Percentiles rank a stretch among this genome's conserved stretches.
phyloP scores from a whole-genome alignment of 495 filamentous ascomycete species.

The Halenospora varia region DNA sequence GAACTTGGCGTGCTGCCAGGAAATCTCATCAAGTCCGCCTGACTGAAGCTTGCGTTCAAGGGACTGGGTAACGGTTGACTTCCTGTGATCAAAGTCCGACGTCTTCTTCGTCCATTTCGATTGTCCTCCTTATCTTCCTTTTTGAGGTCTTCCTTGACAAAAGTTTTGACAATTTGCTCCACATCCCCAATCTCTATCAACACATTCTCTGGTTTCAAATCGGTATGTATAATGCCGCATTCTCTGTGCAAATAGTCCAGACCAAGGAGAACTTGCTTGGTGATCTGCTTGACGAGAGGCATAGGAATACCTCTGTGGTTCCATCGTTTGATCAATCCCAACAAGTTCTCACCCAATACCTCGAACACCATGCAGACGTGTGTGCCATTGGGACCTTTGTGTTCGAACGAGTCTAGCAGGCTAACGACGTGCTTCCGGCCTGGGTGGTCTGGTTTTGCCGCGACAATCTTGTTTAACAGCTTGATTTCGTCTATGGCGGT shows the following conservation, averaged over 20 bases:
- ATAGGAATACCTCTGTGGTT: slow-evolving; percentile 97
- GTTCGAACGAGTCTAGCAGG: slow-evolving; percentile 93
- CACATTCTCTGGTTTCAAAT: slow-evolving; percentile 97
- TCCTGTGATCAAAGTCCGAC: slow-evolving; percentile 93
- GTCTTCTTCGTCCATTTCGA: slow-evolving; percentile 85
- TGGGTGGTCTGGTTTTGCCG: slow-evolving; percentile 89
- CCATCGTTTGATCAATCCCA: slow-evolving; percentile 97
- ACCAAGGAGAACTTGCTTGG: slow-evolving; percentile 93
- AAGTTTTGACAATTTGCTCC: slow-evolving; percentile 90
- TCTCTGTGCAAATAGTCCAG: slow-evolving; percentile 95
- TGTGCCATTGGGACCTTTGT: slow-evolving; percentile 92
- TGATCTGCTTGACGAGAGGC: slow-evolving; percentile 95
- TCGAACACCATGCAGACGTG: slow-evolving; percentile 99
- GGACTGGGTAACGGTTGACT: slow-evolving; percentile 96
- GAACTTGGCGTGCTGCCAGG: slow-evolving; percentile 67
- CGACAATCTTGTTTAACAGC: slow-evolving; percentile 90
- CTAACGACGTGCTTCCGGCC: slow-evolving; percentile 93
- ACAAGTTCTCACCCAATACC: slow-evolving; percentile 90
- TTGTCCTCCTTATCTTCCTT: slow-evolving; percentile 81
- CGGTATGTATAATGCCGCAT: slow-evolving; percentile 98
- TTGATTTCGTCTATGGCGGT: slow-evolving; percentile 99
- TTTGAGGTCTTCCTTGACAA: slow-evolving; percentile 80
- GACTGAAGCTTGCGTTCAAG: slow-evolving; percentile 84
- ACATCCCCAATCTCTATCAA: slow-evolving; percentile 99
- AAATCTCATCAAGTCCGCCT: slow-evolving; percentile 60